Percentiles rank a stretch among this genome's conserved stretches.
Conservation (phyloP, 345 rosid genomes). For the Syzygium jambos region DNA sequence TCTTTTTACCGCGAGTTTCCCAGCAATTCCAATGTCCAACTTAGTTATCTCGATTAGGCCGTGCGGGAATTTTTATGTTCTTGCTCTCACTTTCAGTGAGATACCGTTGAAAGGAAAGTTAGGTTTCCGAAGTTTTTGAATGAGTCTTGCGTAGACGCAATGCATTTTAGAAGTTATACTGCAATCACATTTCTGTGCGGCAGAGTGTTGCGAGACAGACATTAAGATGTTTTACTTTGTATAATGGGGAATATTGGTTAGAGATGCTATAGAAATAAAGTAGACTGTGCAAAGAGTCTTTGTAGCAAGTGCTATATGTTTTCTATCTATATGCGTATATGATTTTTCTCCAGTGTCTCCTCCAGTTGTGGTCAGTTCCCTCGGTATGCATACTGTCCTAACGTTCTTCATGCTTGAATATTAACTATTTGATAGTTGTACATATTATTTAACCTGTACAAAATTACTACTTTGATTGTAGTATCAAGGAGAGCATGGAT, state of each 20-base stretch:
- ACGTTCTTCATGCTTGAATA: neutral
- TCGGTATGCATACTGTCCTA: neutral
- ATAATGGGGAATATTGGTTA: neutral
- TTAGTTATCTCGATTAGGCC: neutral
- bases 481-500: constrained; percentile 94
- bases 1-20: neutral
- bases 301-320: neutral
- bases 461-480: constrained; percentile 16
- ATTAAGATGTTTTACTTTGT: neutral
- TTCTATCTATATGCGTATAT: neutral
- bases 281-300: neutral
- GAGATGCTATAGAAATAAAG: neutral
- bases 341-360: neutral
- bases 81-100: neutral
- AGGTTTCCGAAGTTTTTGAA: neutral
- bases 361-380: neutral
- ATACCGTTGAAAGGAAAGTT: neutral
- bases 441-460: neutral
- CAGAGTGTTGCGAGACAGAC: neutral
- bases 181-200: neutral
- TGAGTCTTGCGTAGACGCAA: neutral
- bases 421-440: neutral
- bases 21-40: neutral
- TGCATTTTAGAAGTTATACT: neutral
- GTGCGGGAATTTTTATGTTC: neutral